Evolutionary conservation across 2,329 filamentous ascomycete species (phyloP).

Genomic region (Stachybotrys echinatus): DNA sequence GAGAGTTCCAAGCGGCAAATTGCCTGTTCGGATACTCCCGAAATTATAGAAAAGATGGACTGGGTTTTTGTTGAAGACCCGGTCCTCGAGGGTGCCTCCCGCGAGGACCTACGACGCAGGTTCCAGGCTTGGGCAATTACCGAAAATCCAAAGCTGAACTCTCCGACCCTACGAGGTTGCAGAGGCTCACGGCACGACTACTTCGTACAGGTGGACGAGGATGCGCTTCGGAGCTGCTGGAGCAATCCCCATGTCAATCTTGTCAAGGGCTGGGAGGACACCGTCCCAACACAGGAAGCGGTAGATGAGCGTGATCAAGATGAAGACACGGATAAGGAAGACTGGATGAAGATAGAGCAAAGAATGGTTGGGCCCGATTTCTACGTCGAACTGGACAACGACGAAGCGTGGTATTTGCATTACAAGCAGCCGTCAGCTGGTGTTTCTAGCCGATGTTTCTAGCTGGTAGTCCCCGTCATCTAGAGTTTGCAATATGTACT

Average conservation of each 20-base stretch:
- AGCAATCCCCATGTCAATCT: neutral
- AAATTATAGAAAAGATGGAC: constrained; percentile 7
- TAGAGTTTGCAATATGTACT: no score
- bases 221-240: neutral
- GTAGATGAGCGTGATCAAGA: neutral
- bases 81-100: constrained; percentile 10
- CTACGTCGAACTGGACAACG: neutral
- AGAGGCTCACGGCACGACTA: constrained; percentile 6
- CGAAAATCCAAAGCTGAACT: neutral
- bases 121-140: constrained; percentile 7
- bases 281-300: neutral
- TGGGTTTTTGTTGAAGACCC: constrained; percentile 10
- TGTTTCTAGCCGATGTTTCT: no score
- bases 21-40: constrained; percentile 7
- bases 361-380: neutral
- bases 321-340: neutral
- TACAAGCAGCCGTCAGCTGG: neutral
- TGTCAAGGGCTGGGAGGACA: neutral
- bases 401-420: neutral
- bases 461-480: no score
- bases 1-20: constrained; percentile 1
- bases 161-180: neutral
- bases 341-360: neutral
- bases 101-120: constrained; percentile 5
- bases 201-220: constrained; percentile 9